These are phyloP conservation scores for Pulicaria dysenterica DNA, from an alignment of 129 eudicot genomes.

Conservation along the genomic window DNA sequence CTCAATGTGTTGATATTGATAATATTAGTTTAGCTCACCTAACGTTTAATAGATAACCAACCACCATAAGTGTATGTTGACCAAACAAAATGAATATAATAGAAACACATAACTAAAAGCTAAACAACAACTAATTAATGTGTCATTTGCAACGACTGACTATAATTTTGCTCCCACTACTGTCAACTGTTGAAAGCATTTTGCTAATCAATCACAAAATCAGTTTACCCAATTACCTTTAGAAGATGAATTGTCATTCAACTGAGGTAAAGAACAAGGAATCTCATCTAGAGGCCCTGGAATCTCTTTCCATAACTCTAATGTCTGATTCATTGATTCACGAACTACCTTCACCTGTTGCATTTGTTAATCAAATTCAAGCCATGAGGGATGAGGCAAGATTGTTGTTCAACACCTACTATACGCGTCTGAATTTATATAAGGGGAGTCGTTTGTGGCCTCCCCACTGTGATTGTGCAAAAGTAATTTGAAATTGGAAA, in stretches of 20 bases:
- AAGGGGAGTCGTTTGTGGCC: neutral
- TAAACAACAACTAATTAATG: slow-evolving; percentile 1
- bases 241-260: slow-evolving; percentile 40
- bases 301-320: slow-evolving; percentile 76
- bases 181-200: neutral
- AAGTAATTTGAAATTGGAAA: no score
- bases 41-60: slow-evolving; percentile 24
- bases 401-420: neutral
- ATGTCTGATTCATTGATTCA: slow-evolving; percentile 75
- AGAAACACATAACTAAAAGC: slow-evolving; percentile 12
- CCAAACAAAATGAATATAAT: slow-evolving; percentile 10
- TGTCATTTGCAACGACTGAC: neutral
- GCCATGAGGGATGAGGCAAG: neutral
- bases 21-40: slow-evolving; percentile 29
- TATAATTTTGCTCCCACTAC: neutral
- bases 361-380: slow-evolving; percentile 29
- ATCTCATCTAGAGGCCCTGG: slow-evolving; percentile 45
- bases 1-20: slow-evolving; percentile 22
- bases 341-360: slow-evolving; percentile 81
- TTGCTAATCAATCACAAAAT: slow-evolving; percentile 6
- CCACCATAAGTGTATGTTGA: slow-evolving; percentile 21
- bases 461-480: neutral
- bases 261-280: slow-evolving; percentile 34
- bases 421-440: neutral
- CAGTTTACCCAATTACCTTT: slow-evolving; percentile 44